phyloP scores from a whole-genome alignment of 257 asterid species.

The Ilex aquifolium region DNA sequence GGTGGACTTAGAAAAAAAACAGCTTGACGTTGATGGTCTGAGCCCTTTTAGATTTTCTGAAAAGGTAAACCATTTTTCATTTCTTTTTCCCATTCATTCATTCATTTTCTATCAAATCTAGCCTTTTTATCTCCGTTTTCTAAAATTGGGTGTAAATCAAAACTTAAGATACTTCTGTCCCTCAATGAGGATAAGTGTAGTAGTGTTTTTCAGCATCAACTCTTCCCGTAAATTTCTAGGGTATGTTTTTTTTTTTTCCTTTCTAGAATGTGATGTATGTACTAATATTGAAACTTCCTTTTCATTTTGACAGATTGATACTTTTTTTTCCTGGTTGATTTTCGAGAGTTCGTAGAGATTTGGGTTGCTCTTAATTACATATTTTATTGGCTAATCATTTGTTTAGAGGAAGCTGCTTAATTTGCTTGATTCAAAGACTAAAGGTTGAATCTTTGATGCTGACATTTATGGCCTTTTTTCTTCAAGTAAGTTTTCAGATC shows the following conservation, averaged over 20 bases:
- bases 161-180: too few species aligned
- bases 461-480: constrained; percentile 9
- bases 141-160: too few species aligned
- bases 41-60: constrained; percentile 20
- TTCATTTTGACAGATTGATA: constrained; percentile 9
- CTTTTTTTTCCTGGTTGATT: constrained; percentile 12
- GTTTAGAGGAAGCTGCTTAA: constrained; percentile 6
- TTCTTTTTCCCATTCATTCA: constrained; percentile 7
- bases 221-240: too few species aligned
- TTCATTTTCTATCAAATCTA: not conserved
- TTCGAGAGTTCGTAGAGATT: constrained; percentile 11
- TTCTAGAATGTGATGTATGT: too few species aligned
- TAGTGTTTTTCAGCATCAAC: too few species aligned
- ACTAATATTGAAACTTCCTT: too few species aligned
- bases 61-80: constrained; percentile 11
- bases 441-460: constrained; percentile 19
- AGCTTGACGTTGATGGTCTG: constrained; percentile 10
- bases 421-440: constrained; percentile 20
- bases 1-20: constrained; percentile 4
- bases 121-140: constrained; percentile 14
- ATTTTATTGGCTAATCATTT: constrained; percentile 8
- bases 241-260: too few species aligned
- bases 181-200: too few species aligned
- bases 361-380: constrained; percentile 7
- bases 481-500: constrained; percentile 70